These are phyloP conservation scores for Datura wrightii DNA, from an alignment of 257 asterid genomes.

Conservation along the genomic window DNA sequence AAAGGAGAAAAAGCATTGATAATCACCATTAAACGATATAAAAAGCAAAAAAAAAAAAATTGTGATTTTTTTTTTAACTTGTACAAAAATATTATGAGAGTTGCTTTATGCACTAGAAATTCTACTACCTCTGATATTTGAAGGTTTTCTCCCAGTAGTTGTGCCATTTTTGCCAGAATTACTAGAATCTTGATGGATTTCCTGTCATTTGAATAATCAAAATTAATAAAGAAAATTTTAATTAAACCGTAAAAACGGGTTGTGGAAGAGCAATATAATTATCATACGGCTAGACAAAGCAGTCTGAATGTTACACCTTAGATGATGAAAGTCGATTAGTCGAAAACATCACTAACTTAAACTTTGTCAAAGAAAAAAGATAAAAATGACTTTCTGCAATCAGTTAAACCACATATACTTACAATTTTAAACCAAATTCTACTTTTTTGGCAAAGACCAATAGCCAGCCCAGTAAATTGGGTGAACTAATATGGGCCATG, in stretches of 20 bases:
- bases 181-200: background rate
- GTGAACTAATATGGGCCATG: slow-evolving; percentile 7
- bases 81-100: background rate
- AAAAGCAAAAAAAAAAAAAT: background rate
- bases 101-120: background rate
- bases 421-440: too few species aligned
- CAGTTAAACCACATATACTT: too few species aligned
- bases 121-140: slow-evolving; percentile 29
- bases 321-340: background rate
- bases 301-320: background rate
- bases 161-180: slow-evolving; percentile 23
- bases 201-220: slow-evolving; percentile 8
- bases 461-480: background rate
- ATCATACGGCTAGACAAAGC: background rate
- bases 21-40: background rate
- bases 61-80: background rate
- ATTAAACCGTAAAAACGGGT: background rate
- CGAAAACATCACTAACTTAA: background rate
- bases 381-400: too few species aligned
- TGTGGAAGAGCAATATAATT: background rate
- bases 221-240: background rate
- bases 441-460: background rate
- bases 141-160: slow-evolving; percentile 23
- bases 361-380: background rate
- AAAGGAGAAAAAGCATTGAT: background rate